Evolutionary conservation across 352 stramenopile genomes (phyloP), one percentile per base, ranked within the genome.

Genomic region (Paralagenidium karlingii): DNA sequence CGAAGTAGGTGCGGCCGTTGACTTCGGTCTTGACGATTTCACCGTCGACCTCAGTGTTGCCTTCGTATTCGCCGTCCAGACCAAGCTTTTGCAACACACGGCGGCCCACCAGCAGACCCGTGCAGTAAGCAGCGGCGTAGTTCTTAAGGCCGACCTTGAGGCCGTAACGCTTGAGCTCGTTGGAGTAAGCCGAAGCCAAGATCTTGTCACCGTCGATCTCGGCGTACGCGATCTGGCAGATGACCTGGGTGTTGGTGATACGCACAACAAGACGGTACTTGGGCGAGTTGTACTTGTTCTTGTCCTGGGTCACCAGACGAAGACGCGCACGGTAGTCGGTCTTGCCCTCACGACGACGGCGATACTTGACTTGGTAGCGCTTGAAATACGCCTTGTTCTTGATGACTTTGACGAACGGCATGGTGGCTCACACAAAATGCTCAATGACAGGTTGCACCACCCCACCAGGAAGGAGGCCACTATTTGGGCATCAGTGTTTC

Each of bases 361-460:
- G 87, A 55, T 95, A 98, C 77, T 98, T 98, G 59, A 98, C 93
- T 76, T 99, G 96, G 77, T 97, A 99, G 40, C 95, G 88, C 68
- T 97, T 98, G 79, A 98, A 99, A 82, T 99, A 99, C 43, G 94
- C 88, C 73, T 98, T 99, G 68, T 90, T 98, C 76, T 99, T 99
- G 55, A 85, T 73, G 46, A 98, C 82, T 82, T 99, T 98, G 51
- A 99, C 94, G 74, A 99, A 99, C 44, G 67, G 41, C 89, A 91
- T 91, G 47, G 36, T 74, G 63, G 26, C 55, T 62, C 33, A 36
- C 51, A 65, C 61, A 61, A 77, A 82, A 79, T 57, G 61, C 68
- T 71, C 61, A 58, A n/a, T n/a, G n/a, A n/a, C n/a, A n/a, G n/a
- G n/a, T n/a, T n/a, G n/a, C n/a, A n/a, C n/a, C n/a, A n/a, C n/a